Evolutionary conservation across 306 rosid genomes (phyloP), one percentile per base, ranked within the genome.

Genomic region (Lathyrus sativus): DNA sequence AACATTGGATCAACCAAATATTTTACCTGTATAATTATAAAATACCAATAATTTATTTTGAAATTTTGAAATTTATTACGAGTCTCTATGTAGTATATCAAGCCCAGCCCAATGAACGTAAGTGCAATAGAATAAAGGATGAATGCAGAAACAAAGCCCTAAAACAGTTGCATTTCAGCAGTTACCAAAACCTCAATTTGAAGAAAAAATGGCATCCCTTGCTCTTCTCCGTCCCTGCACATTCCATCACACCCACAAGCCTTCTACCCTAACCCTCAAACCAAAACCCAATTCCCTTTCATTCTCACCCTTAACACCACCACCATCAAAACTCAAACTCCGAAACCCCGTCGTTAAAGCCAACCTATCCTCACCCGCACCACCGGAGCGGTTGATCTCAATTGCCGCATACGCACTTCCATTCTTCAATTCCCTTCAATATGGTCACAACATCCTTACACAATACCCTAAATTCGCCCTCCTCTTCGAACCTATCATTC

Each of bases 371-470:
- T 61, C 54, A 0, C 76, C 89, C 0, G 86, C 83, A 1, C 83
- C 92, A 42, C 74, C 89, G 3, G 97, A 88, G 13, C 96, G 97
- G 1, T 41, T 93, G 50, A 84, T 90, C 83, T 93, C 98, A 7
- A 80, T 90, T 62, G 90, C 82, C 5, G 80, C 97, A 1, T 93
- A 93, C 85, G 67, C 85, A 0, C 96, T 93, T 49, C 98, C 98
- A 0, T 84, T 93, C 83, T 86, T 93, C 92, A 93, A 93, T 62
- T 88, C 97, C 65, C 86, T 93, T 28, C 97, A 93, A 50, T 90
- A 93, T 41, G 95, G 95, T 0, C 91, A 87, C 65, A 79, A 58
- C 86, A 77, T 93, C 45, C 84, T 90, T 46, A 3, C 81, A 0
- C 91, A 85, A 59, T 67, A 71, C 85, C 95, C 96, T 0, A 53